A percentile compares a stretch with the other conserved stretches of the same genome.
Conservation (phyloP, 768 basidiomycete species). For the Kwoniella sp. region DNA sequence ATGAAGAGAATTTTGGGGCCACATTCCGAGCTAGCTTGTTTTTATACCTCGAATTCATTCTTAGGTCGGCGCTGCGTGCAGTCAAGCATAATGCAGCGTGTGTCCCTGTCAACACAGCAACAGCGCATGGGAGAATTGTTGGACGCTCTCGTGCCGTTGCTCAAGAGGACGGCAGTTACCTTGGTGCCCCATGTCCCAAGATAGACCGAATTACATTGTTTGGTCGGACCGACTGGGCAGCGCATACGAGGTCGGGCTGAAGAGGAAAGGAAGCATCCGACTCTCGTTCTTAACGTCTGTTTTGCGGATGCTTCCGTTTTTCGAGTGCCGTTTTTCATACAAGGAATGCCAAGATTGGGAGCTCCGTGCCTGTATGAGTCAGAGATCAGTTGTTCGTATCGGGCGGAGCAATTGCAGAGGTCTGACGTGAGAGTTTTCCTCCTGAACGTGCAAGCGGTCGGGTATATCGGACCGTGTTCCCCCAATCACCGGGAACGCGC, state of each 20-base stretch:
- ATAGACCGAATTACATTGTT: background rate
- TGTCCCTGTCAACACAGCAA: no score
- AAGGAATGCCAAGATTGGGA: background rate
- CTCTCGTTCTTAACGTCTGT: background rate
- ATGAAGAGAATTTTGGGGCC: background rate
- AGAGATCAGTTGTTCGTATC: no score
- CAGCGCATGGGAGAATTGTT: no score
- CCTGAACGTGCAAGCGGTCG: no score
- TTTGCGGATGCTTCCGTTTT: background rate
- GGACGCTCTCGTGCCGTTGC: background rate
- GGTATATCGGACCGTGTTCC: no score
- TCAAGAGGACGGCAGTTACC: background rate
- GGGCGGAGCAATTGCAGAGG: no score
- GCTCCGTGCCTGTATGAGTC: background rate
- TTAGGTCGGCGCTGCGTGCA: no score
- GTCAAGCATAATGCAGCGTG: no score
- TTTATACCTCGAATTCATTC: background rate
- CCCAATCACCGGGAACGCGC: no score
- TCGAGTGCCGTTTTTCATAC: background rate
- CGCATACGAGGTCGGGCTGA: background rate
- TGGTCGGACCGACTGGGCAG: background rate
- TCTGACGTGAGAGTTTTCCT: no score
- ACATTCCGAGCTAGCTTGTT: background rate
- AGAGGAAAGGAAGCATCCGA: background rate
- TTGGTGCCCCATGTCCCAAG: background rate